Evolutionary conservation across 2,329 filamentous ascomycete species (phyloP).

Genomic region (Monosporascus cannonballus): DNA sequence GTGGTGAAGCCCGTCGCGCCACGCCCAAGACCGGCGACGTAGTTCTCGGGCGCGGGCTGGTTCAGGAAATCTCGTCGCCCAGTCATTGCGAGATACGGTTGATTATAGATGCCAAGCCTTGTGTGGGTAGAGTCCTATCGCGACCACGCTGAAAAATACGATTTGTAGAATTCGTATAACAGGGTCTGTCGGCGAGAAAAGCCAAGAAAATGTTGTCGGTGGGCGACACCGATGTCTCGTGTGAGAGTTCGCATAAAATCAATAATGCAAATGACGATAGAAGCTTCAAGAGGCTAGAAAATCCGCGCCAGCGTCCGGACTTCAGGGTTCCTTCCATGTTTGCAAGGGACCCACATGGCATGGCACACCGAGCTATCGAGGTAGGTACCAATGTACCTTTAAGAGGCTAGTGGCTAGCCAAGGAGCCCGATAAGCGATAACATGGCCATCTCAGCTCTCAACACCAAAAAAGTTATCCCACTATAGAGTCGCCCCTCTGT

Average conservation of each 20-base stretch:
- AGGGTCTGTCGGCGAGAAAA: no score
- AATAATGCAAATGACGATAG: no score
- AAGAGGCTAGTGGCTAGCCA: neutral
- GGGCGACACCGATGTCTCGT: no score
- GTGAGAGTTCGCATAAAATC: no score
- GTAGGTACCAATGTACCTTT: neutral
- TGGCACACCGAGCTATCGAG: no score
- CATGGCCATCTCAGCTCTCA: neutral
- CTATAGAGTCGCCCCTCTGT: neutral
- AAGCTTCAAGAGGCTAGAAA: no score
- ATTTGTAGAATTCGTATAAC: no score
- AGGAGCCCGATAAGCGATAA: neutral
- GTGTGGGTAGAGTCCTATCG: no score
- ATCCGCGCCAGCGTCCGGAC: no score
- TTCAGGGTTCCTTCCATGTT: neutral
- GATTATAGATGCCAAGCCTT: neutral
- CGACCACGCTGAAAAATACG: no score
- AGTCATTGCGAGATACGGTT: constrained; percentile 37
- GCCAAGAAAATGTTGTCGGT: no score
- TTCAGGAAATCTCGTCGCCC: constrained; percentile 78
- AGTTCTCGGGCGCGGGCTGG: constrained; percentile 79
- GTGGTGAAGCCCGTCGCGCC: constrained; percentile 98
- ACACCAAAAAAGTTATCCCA: neutral
- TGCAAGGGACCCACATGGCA: neutral
- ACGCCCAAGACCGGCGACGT: constrained; percentile 93